phyloP scores from a whole-genome alignment of 164 flowering plant species.

The Vitis labrusca region DNA sequence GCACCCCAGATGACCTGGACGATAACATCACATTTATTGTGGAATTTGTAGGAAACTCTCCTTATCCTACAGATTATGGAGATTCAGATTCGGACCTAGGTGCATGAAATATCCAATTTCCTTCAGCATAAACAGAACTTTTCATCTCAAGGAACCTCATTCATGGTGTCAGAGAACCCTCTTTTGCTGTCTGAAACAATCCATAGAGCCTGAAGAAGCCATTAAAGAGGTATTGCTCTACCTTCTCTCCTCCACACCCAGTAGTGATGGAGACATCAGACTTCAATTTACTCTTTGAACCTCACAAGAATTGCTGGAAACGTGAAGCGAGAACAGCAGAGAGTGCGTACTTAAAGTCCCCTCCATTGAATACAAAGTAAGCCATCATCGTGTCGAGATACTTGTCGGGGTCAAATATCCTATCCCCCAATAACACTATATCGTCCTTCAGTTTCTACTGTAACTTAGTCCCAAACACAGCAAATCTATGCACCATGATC shows the following conservation, averaged over 20 bases:
- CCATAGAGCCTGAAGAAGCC: conserved; percentile 47
- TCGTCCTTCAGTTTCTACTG: too few relatives aligned
- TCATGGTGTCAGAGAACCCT: conserved; percentile 83
- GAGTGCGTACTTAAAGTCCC: conserved; percentile 34
- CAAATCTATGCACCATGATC: too few relatives aligned
- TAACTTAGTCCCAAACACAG: too few relatives aligned
- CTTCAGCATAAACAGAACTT: conserved; percentile 33
- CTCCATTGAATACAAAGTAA: conserved; percentile 59
- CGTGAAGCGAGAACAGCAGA: conserved; percentile 13
- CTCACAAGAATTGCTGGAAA: conserved; percentile 9
- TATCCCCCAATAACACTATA: too few relatives aligned
- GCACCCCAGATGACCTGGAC: conserved; percentile 41
- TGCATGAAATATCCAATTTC: conserved; percentile 61
- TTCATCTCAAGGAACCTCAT: conserved; percentile 54
- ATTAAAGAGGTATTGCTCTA: conserved; percentile 39
- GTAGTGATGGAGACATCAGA: conserved; percentile 61
- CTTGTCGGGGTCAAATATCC: too few relatives aligned
- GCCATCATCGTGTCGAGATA: too few relatives aligned
- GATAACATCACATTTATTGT: conserved; percentile 33
- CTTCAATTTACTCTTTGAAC: background rate
- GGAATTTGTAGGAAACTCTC: conserved; percentile 38
- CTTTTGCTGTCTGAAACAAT: conserved; percentile 74
- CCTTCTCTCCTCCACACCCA: conserved; percentile 54
- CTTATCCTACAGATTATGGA: conserved; percentile 40
- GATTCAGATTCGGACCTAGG: conserved; percentile 36